Evolutionary conservation across 768 basidiomycete genomes (phyloP).

Genomic region (Galerina sulciceps): DNA sequence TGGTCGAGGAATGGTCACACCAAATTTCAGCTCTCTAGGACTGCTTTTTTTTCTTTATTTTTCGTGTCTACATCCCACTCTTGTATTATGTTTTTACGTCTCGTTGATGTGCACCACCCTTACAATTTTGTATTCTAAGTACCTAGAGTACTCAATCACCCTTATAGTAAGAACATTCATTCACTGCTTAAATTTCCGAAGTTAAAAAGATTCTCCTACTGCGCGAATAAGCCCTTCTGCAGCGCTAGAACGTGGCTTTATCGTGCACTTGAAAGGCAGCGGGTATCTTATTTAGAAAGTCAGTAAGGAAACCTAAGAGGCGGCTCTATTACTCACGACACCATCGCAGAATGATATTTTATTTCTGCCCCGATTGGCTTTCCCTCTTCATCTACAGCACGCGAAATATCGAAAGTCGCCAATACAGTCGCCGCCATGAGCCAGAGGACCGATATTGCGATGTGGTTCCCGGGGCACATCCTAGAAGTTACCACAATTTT

Average conservation of each 20-base stretch:
- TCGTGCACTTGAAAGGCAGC: conserved; percentile 27
- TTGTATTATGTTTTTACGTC: no score
- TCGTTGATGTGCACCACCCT: no score
- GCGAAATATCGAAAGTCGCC: conserved; percentile 33
- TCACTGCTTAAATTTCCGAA: no score
- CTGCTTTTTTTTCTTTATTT: no score
- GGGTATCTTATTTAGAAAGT: neutral
- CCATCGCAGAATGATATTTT: conserved; percentile 23
- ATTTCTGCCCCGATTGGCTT: conserved; percentile 18
- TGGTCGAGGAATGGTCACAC: no score
- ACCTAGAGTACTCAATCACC: no score
- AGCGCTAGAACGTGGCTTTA: conserved; percentile 25
- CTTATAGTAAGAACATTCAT: no score
- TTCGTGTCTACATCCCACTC: no score
- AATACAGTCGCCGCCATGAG: conserved; percentile 36
- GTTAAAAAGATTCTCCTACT: conserved; percentile 8
- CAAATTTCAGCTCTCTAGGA: no score
- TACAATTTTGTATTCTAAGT: no score
- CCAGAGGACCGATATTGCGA: no score
- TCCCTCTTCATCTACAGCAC: conserved; percentile 31
- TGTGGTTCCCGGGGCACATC: conserved; percentile 39
- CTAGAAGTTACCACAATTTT: conserved; percentile 17
- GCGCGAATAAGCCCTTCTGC: conserved; percentile 24
- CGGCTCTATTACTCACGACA: conserved; percentile 14
- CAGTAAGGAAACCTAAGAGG: no score